phyloP scores from a whole-genome alignment of 1,284 basidiomycete genomes.

The Sporisorium exsertum region DNA sequence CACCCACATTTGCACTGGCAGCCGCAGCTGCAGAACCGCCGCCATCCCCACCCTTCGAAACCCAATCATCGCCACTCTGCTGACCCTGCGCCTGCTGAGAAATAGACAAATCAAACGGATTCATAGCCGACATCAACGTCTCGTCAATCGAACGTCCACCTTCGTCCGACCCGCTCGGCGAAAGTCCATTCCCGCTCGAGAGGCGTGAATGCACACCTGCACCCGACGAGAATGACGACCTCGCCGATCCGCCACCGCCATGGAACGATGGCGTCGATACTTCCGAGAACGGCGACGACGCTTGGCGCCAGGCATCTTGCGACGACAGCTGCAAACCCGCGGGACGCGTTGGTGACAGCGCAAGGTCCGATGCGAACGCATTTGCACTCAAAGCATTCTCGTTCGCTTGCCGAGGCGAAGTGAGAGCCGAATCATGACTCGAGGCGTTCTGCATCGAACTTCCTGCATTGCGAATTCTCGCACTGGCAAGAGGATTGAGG shows the following conservation, averaged over 20 bases:
- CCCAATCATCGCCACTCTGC: not conserved
- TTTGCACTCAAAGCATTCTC: slow-evolving; percentile 2
- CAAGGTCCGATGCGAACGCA: slow-evolving; percentile 7
- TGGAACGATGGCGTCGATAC: slow-evolving; percentile 42
- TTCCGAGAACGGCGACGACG: slow-evolving; percentile 46
- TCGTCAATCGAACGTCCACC: slow-evolving; percentile 31
- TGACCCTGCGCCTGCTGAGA: slow-evolving; percentile 20
- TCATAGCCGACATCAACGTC: slow-evolving; percentile 33
- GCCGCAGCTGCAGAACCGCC: not conserved
- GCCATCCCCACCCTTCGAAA: not conserved
- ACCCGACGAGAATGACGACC: slow-evolving; percentile 41
- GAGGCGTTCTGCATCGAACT: slow-evolving; percentile 10
- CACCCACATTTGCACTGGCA: slow-evolving; percentile 9
- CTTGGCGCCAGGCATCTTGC: slow-evolving; percentile 41
- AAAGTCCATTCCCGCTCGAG: slow-evolving; percentile 23
- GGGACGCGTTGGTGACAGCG: slow-evolving; percentile 17
- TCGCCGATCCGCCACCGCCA: slow-evolving; percentile 33
- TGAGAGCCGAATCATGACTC: slow-evolving; percentile 18
- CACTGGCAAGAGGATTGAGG: slow-evolving; percentile 27
- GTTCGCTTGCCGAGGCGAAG: slow-evolving; percentile 9
- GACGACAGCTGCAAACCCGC: slow-evolving; percentile 16
- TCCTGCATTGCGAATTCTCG: slow-evolving; percentile 8
- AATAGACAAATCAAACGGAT: slow-evolving; percentile 40
- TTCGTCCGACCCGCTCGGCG: slow-evolving; percentile 18
- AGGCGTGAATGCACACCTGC: slow-evolving; percentile 35